phyloP scores from a whole-genome alignment of 208 protist genomes.

The Perkinsela sp. region DNA sequence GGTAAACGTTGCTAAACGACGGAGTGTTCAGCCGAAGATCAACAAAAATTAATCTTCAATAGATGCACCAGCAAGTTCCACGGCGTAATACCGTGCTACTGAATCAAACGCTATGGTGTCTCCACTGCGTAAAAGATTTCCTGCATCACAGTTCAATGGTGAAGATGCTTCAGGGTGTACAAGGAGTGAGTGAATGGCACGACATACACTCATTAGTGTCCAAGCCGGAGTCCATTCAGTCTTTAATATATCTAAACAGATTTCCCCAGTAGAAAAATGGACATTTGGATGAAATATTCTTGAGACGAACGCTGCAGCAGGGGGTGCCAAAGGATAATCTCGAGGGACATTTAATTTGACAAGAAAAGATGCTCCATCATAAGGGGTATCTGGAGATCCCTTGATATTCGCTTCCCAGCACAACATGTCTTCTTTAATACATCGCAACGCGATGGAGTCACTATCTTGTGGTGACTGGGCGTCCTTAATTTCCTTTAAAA shows the following conservation, averaged over 20 bases:
- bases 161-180: conserved; percentile 31
- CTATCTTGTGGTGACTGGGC: neutral
- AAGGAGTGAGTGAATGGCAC: conserved; percentile 33
- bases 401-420: conserved; percentile 23
- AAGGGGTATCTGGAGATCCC: conserved; percentile 40
- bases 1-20: too few relatives aligned
- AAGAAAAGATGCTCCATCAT: conserved; percentile 24
- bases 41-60: neutral
- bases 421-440: conserved; percentile 10
- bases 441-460: neutral
- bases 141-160: conserved; percentile 69
- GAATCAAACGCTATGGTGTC: conserved; percentile 23
- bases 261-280: conserved; percentile 36
- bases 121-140: conserved; percentile 39
- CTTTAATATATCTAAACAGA: conserved; percentile 71
- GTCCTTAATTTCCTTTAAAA: neutral
- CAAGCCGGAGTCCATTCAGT: conserved; percentile 53
- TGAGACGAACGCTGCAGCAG: conserved; percentile 29
- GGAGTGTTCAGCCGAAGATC: too few relatives aligned
- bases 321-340: conserved; percentile 55
- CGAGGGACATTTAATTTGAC: conserved; percentile 24
- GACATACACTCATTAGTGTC: conserved; percentile 48
- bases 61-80: conserved; percentile 24
- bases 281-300: conserved; percentile 70
- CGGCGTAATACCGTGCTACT: conserved; percentile 32